phyloP scores from a whole-genome alignment of 2,329 filamentous ascomycete genomes.

The Colletotrichum eremochloae region DNA sequence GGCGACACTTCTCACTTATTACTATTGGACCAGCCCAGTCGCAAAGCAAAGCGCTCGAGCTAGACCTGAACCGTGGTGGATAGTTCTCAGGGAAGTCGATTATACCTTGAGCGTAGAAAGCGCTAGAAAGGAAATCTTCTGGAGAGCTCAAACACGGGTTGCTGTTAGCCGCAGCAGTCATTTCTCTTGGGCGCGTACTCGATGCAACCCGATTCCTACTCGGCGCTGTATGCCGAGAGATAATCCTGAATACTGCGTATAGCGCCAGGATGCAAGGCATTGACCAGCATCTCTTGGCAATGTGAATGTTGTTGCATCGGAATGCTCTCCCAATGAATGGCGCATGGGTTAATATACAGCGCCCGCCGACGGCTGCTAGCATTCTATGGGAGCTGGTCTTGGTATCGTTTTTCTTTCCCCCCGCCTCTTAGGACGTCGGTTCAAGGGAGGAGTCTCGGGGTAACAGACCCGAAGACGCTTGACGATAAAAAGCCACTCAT shows the following conservation, averaged over 20 bases:
- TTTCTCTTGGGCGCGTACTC: too few relatives aligned
- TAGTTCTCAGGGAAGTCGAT: too few relatives aligned
- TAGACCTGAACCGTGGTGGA: too few relatives aligned
- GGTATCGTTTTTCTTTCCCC: constrained; percentile 56
- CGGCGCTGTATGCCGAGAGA: not conserved
- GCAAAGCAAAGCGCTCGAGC: too few relatives aligned
- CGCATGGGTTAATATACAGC: constrained; percentile 68
- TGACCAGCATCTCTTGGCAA: constrained; percentile 60
- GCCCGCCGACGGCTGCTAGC: constrained; percentile 69
- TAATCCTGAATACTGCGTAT: constrained; percentile 40
- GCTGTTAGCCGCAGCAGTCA: too few relatives aligned
- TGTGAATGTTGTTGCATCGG: constrained; percentile 59
- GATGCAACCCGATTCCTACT: not conserved
- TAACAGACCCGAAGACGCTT: not conserved
- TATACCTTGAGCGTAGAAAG: too few relatives aligned
- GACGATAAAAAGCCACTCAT: not conserved
- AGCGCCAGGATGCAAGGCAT: constrained; percentile 53
- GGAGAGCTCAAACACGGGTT: too few relatives aligned
- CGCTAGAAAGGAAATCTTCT: too few relatives aligned
- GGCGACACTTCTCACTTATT: too few relatives aligned
- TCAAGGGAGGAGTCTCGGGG: not conserved
- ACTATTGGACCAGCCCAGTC: too few relatives aligned
- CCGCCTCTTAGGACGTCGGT: constrained; percentile 59
- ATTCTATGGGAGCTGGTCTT: constrained; percentile 75
- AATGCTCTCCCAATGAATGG: constrained; percentile 70